Percentiles rank a stretch among this genome's conserved stretches.
These are phyloP conservation scores for Aspergillus sp. DNA, from an alignment of 2,329 filamentous ascomycete species.

Conservation along the genomic window DNA sequence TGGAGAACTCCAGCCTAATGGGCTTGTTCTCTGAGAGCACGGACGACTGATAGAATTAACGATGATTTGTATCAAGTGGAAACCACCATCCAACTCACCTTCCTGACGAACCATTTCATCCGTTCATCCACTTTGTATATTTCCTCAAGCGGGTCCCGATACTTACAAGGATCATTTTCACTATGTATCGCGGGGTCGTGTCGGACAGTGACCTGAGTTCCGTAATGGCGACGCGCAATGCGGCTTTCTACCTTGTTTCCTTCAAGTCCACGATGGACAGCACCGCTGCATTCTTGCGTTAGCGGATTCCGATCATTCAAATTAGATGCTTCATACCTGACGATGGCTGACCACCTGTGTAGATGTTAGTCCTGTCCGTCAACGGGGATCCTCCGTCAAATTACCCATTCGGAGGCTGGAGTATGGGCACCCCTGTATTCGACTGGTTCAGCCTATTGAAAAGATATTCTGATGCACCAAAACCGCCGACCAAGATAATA, in stretches of 20 bases:
- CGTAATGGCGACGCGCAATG: slow-evolving; percentile 23
- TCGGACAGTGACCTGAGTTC: fast-evolving
- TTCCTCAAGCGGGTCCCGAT: slow-evolving; percentile 15
- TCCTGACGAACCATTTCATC: slow-evolving; percentile 26
- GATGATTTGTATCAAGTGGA: neutral
- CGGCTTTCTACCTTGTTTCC: slow-evolving; percentile 24
- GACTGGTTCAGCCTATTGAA: slow-evolving; percentile 26
- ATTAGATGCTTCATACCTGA: slow-evolving; percentile 16
- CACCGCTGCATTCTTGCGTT: slow-evolving; percentile 17
- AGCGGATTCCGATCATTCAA: neutral
- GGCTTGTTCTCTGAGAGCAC: slow-evolving; percentile 18
- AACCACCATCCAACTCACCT: slow-evolving; percentile 13
- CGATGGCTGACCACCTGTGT: slow-evolving; percentile 29
- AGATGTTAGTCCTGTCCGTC: neutral
- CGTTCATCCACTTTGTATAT: neutral
- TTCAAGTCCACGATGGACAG: slow-evolving; percentile 24
- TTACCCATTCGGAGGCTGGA: slow-evolving; percentile 34
- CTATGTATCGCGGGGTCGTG: slow-evolving; percentile 6
- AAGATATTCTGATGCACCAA: slow-evolving; percentile 40
- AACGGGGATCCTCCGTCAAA: neutral
- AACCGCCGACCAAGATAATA: slow-evolving; percentile 41
- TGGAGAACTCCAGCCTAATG: slow-evolving; percentile 13
- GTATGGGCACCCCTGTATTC: slow-evolving; percentile 27
- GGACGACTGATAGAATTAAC: neutral
- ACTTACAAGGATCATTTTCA: neutral